Percentiles rank a stretch among this genome's conserved stretches.
These are phyloP conservation scores for Passiflora organensis DNA, from an alignment of 345 rosid species.

Conservation along the genomic window DNA sequence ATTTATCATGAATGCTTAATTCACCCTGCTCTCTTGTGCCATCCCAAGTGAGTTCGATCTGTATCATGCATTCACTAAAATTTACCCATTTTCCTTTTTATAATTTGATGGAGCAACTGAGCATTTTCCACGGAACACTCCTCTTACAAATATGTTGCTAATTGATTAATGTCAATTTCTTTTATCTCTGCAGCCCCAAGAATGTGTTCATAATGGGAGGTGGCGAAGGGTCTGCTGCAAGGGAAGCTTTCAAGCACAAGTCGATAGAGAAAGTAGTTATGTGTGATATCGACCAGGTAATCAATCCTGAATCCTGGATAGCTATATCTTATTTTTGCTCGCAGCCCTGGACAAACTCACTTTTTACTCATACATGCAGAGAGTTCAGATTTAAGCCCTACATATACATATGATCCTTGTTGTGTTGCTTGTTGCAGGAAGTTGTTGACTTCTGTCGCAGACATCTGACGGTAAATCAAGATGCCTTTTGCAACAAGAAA, in stretches of 20 bases:
- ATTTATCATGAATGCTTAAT: constrained; percentile 91
- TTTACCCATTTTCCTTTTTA: neutral
- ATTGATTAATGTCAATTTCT: neutral
- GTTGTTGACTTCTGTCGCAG: constrained; percentile 81
- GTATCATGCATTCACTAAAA: too few relatives aligned
- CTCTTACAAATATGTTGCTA: too few relatives aligned
- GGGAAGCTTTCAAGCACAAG: constrained; percentile 76
- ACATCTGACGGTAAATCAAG: constrained; percentile 59
- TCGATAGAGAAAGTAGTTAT: constrained; percentile 71
- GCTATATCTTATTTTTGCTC: neutral
- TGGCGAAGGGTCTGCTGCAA: constrained; percentile 99
- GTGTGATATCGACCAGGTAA: constrained; percentile 95
- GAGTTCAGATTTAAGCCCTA: neutral
- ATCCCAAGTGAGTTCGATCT: constrained; percentile 64
- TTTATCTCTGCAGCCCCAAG: constrained; percentile 47
- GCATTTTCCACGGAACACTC: too few relatives aligned
- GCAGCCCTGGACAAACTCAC: neutral
- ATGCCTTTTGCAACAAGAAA: constrained; percentile 72
- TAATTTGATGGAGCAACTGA: too few relatives aligned
- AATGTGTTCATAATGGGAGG: constrained; percentile 91
- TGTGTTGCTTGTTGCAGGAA: constrained; percentile 43
- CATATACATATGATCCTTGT: neutral
- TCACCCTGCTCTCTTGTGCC: constrained; percentile 76
- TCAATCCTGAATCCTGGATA: neutral
- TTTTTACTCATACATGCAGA: neutral